phyloP scores from a whole-genome alignment of 306 rosid species.

The Senna tora region DNA sequence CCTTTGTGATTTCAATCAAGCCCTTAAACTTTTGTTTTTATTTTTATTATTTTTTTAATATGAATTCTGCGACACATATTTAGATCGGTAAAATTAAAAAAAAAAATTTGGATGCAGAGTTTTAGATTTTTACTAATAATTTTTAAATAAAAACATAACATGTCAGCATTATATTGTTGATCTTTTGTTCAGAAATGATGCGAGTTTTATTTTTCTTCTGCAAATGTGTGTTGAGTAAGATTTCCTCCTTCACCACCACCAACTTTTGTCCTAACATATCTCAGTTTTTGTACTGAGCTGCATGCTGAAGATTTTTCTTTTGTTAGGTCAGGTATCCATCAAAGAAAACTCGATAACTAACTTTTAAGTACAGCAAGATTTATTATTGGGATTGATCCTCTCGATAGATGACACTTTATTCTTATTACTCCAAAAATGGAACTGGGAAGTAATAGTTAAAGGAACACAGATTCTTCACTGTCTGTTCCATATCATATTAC shows the following conservation, averaged over 20 bases:
- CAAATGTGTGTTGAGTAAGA: background rate
- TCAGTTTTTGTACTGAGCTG: background rate
- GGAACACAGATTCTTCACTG: too few relatives aligned
- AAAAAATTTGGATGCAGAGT: background rate
- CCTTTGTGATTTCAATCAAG: conserved; percentile 20
- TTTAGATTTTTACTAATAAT: background rate
- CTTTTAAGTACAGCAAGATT: too few relatives aligned
- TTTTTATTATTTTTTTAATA: background rate
- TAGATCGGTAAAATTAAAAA: background rate
- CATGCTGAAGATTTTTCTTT: too few relatives aligned
- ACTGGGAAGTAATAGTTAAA: too few relatives aligned
- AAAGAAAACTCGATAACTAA: too few relatives aligned
- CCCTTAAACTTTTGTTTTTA: background rate
- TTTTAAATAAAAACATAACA: background rate
- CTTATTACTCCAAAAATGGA: too few relatives aligned
- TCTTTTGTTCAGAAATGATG: too few relatives aligned
- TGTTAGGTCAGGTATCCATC: too few relatives aligned
- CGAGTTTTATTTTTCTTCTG: background rate
- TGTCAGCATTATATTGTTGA: too few relatives aligned
- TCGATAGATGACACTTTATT: too few relatives aligned
- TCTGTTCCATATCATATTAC: too few relatives aligned
- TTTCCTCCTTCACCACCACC: background rate
- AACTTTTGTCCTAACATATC: background rate
- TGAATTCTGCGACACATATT: conserved; percentile 17
- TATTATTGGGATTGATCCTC: too few relatives aligned